Conservation (phyloP, 345 rosid species). For the thale cress (Arabidopsis thaliana) region TAIR10.1 NC_003070.9:430001-430500, state of each 20-base stretch:
- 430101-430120: conserved; percentile 39
- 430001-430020: not conserved
- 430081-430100: conserved; percentile 41
- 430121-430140: conserved; percentile 44
- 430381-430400: no score
- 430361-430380: not conserved
- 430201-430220: conserved; percentile 60
- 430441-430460: conserved; percentile 50
- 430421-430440: conserved; percentile 57
- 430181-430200: conserved; percentile 47
- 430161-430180: not conserved
- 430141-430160: conserved; percentile 55
- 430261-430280: conserved; percentile 48
- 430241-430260: conserved; percentile 40
- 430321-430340: not conserved
- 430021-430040: not conserved
- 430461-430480: conserved; percentile 5
- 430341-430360: not conserved
- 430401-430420: conserved; percentile 43
- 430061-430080: conserved; percentile 23
- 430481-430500: conserved; percentile 38
- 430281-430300: conserved; percentile 45
- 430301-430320: conserved; percentile 25
- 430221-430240: conserved; percentile 38
- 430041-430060: not conserved